These are phyloP conservation scores for Erythrobasidium hasegawianum DNA, from an alignment of 1,284 basidiomycete genomes.

Conservation along the genomic window DNA sequence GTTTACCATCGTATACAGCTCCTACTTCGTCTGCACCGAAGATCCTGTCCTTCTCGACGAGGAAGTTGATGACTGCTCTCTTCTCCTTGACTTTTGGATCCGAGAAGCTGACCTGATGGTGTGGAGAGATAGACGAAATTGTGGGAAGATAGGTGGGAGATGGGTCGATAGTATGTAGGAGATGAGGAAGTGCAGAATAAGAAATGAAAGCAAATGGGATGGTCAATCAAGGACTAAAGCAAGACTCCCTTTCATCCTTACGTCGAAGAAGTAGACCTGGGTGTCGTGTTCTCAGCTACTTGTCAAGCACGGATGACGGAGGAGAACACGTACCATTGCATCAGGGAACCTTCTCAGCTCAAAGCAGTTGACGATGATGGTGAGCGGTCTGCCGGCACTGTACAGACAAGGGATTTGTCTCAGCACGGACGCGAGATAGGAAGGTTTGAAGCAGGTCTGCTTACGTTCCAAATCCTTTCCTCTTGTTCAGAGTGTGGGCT, in stretches of 20 bases:
- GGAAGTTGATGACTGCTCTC: conserved; percentile 7
- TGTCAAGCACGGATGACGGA: too few relatives aligned
- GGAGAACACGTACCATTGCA: not conserved
- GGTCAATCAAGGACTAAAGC: too few relatives aligned
- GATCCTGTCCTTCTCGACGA: conserved; percentile 19
- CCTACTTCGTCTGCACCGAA: conserved; percentile 17
- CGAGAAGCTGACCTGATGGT: conserved; percentile 20
- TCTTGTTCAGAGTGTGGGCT: too few relatives aligned
- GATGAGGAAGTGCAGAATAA: too few relatives aligned
- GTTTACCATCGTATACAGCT: conserved; percentile 27
- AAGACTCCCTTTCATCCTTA: too few relatives aligned
- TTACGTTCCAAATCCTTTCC: too few relatives aligned
- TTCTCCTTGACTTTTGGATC: conserved; percentile 13
- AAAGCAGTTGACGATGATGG: conserved; percentile 15
- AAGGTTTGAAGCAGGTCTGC: too few relatives aligned
- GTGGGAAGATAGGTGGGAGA: not conserved
- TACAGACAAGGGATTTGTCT: too few relatives aligned
- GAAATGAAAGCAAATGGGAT: too few relatives aligned
- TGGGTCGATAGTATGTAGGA: not conserved
- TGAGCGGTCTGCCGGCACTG: conserved; percentile 3
- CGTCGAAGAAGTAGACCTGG: too few relatives aligned
- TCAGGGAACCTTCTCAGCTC: conserved; percentile 10
- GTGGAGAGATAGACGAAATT: not conserved
- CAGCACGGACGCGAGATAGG: too few relatives aligned
- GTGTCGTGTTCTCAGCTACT: too few relatives aligned